phyloP scores from a whole-genome alignment of 805 yeast species.

The Yarrowia keelungensis region DNA sequence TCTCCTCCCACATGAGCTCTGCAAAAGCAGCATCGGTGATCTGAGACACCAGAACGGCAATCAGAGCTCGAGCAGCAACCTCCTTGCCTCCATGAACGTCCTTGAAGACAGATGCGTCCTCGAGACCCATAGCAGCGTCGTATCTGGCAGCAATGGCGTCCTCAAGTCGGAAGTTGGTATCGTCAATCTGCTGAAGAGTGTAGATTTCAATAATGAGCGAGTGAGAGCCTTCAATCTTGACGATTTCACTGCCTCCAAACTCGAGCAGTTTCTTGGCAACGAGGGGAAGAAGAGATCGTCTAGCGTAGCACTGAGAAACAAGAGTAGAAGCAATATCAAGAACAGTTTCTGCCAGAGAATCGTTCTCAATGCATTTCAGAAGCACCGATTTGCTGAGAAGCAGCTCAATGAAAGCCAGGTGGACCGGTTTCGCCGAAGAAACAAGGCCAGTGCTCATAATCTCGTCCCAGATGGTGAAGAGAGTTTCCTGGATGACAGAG shows the following conservation, averaged over 20 bases:
- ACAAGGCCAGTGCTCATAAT: slow-evolving; percentile 66
- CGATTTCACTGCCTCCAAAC: slow-evolving; percentile 44
- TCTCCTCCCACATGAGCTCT: slow-evolving; percentile 43
- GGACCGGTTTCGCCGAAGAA: slow-evolving; percentile 69
- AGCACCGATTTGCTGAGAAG: slow-evolving; percentile 56
- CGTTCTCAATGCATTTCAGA: slow-evolving; percentile 49
- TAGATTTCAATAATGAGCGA: slow-evolving; percentile 46
- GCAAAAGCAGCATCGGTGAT: slow-evolving; percentile 27
- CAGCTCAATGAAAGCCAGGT: slow-evolving; percentile 61
- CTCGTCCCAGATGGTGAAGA: slow-evolving; percentile 60
- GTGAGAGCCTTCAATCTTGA: background rate
- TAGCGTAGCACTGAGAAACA: slow-evolving; percentile 53
- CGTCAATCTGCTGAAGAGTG: slow-evolving; percentile 60
- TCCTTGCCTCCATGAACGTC: slow-evolving; percentile 66
- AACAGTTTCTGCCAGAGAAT: slow-evolving; percentile 48
- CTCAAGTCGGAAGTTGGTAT: slow-evolving; percentile 67
- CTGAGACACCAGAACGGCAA: slow-evolving; percentile 19
- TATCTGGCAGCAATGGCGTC: slow-evolving; percentile 59
- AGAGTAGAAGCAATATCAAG: slow-evolving; percentile 45
- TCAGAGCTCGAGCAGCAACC: slow-evolving; percentile 58
- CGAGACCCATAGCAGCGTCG: slow-evolving; percentile 47
- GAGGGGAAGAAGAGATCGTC: slow-evolving; percentile 73
- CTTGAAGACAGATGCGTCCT: slow-evolving; percentile 7
- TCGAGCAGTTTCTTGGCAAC: slow-evolving; percentile 55
- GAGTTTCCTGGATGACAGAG: slow-evolving; percentile 14